These are phyloP conservation scores for Brettanomyces custersianus DNA, from an alignment of 805 yeast species.

Conservation along the genomic window DNA sequence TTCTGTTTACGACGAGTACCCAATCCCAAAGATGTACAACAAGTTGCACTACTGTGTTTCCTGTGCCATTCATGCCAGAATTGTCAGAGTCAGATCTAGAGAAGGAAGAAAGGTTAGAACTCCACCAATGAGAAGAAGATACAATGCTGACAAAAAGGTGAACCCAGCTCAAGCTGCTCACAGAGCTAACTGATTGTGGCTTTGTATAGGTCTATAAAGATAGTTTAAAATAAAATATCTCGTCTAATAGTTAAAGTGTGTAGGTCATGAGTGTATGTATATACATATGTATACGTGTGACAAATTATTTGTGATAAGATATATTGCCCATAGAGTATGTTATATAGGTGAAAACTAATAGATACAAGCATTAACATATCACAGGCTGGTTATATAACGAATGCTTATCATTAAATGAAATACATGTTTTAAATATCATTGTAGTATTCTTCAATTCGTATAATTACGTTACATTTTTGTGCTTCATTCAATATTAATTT, in stretches of 20 bases:
- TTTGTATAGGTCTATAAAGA: not conserved
- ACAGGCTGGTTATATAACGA: no score
- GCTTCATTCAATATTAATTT: no score
- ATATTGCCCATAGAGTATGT: no score
- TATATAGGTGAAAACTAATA: no score
- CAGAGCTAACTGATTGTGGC: slow-evolving; percentile 45
- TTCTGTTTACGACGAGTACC: slow-evolving; percentile 98
- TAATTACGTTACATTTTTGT: no score
- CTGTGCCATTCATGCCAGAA: slow-evolving; percentile 99
- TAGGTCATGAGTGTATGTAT: no score
- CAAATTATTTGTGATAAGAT: no score
- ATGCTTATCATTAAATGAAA: no score
- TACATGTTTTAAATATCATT: no score
- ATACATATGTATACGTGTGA: no score
- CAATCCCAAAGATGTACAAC: slow-evolving; percentile 98
- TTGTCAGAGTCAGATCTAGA: slow-evolving; percentile 99
- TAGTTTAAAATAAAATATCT: not conserved
- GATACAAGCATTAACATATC: no score
- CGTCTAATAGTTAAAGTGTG: slow-evolving; percentile 4
- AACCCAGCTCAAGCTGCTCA: slow-evolving; percentile 97
- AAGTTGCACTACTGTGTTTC: slow-evolving; percentile 99
- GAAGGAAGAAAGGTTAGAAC: slow-evolving; percentile 97
- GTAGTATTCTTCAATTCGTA: no score
- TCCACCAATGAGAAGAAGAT: slow-evolving; percentile 99
- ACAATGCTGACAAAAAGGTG: slow-evolving; percentile 92